A percentile compares a stretch with the other conserved stretches of the same genome.
Evolutionary conservation across 1,139 yeast genomes (phyloP).

Genomic region (Sugiyamaella sp.): DNA sequence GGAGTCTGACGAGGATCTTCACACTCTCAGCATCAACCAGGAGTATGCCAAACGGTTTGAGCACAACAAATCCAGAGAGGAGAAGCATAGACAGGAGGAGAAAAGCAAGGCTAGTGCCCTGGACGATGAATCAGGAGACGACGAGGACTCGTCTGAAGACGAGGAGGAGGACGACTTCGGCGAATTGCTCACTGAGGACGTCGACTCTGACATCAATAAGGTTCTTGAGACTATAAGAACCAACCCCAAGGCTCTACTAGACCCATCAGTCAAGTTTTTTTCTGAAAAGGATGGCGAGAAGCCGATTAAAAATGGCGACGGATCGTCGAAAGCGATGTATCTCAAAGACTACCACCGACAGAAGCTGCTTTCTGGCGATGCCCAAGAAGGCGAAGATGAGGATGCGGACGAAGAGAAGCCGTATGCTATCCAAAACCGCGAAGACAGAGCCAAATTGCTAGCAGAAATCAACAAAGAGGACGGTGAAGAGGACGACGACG

Average conservation of each 20-base stretch:
- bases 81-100: slow-evolving; percentile 36
- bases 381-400: slow-evolving; percentile 52
- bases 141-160: slow-evolving; percentile 43
- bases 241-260: slow-evolving; percentile 61
- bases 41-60: slow-evolving; percentile 41
- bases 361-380: slow-evolving; percentile 62
- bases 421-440: slow-evolving; percentile 72
- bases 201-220: slow-evolving; percentile 74
- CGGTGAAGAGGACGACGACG: slow-evolving; percentile 50
- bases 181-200: slow-evolving; percentile 80
- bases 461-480: slow-evolving; percentile 65
- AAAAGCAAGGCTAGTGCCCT: slow-evolving; percentile 34
- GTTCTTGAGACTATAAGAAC: slow-evolving; percentile 71
- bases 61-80: slow-evolving; percentile 41
- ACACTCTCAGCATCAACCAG: slow-evolving; percentile 32
- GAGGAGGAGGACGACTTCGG: slow-evolving; percentile 96
- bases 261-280: slow-evolving; percentile 71
- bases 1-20: slow-evolving; percentile 37
- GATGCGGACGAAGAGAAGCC: slow-evolving; percentile 55
- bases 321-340: slow-evolving; percentile 68
- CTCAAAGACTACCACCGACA: slow-evolving; percentile 91
- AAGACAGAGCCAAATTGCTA: slow-evolving; percentile 70
- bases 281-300: slow-evolving; percentile 48
- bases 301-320: slow-evolving; percentile 20
- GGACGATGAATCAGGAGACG: slow-evolving; percentile 34